Conservation (phyloP, 1,139 yeast species). For the Hanseniaspora gamundiae region DNA sequence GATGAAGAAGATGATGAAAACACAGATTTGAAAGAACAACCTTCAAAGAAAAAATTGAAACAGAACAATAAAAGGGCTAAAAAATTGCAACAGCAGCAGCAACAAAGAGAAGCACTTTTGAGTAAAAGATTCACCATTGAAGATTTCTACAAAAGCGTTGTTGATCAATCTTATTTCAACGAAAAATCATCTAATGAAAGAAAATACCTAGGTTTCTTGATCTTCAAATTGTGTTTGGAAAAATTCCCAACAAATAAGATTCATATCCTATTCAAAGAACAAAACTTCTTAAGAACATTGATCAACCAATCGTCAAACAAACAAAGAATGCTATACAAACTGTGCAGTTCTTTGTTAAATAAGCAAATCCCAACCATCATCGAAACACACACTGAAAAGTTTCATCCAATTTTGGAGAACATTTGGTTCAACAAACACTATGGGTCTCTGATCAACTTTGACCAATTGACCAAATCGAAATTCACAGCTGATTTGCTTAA, state of each 20-base stretch:
- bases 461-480: conserved; percentile 63
- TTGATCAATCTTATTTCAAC: conserved; percentile 72
- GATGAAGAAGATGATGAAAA: conserved; percentile 21
- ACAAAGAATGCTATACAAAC: conserved; percentile 54
- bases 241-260: conserved; percentile 28
- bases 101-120: conserved; percentile 15
- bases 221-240: conserved; percentile 41
- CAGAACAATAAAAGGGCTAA: conserved; percentile 18
- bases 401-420: conserved; percentile 36
- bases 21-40: conserved; percentile 22
- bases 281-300: conserved; percentile 60
- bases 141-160: conserved; percentile 70
- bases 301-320: conserved; percentile 66
- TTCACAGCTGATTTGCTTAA: conserved; percentile 43
- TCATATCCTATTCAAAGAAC: conserved; percentile 38
- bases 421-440: conserved; percentile 32
- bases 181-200: conserved; percentile 74
- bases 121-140: conserved; percentile 28
- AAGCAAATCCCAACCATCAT: conserved; percentile 11
- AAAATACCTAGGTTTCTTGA: conserved; percentile 76
- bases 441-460: conserved; percentile 59
- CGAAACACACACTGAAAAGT: conserved; percentile 29
- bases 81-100: too few species aligned
- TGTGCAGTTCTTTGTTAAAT: conserved; percentile 42
- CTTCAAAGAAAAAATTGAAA: conserved; percentile 26